A percentile compares a stretch with the other conserved stretches of the same genome.
phyloP scores from a whole-genome alignment of 306 rosid species.

The Vigna reflexopilosa region DNA sequence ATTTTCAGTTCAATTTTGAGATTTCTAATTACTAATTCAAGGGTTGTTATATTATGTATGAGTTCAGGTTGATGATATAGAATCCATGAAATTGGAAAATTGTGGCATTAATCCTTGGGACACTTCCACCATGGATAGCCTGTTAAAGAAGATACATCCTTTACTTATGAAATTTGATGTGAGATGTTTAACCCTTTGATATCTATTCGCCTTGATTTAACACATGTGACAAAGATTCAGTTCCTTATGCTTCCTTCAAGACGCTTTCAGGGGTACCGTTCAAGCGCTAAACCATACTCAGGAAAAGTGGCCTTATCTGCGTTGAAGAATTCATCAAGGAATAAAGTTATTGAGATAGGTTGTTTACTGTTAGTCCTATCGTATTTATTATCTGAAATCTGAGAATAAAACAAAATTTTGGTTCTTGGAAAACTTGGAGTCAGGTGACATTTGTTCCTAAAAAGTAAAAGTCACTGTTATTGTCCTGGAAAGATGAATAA shows the following conservation, averaged over 20 bases:
- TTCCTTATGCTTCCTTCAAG: slow-evolving; percentile 29
- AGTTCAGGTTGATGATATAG: slow-evolving; percentile 60
- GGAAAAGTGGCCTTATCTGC: slow-evolving; percentile 74
- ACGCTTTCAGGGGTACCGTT: slow-evolving; percentile 73
- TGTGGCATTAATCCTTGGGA: slow-evolving; percentile 81
- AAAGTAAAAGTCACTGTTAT: not conserved
- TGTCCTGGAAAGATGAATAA: not conserved
- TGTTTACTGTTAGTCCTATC: slow-evolving; percentile 34
- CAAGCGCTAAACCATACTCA: slow-evolving; percentile 66
- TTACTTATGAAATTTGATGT: slow-evolving; percentile 65
- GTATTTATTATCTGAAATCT: slow-evolving; percentile 25
- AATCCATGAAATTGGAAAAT: slow-evolving; percentile 38
- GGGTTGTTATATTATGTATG: slow-evolving; percentile 35
- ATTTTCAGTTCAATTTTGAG: slow-evolving; percentile 24
- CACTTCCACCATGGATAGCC: slow-evolving; percentile 56
- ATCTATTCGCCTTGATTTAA: slow-evolving; percentile 22
- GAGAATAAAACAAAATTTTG: not conserved
- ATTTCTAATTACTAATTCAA: slow-evolving; percentile 38
- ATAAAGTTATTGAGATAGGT: slow-evolving; percentile 86
- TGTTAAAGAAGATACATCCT: slow-evolving; percentile 61
- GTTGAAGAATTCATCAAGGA: slow-evolving; percentile 79
- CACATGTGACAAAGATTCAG: slow-evolving; percentile 30
- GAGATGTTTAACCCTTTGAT: slow-evolving; percentile 46
- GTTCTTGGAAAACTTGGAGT: not conserved
- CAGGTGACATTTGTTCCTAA: not conserved